phyloP scores from a whole-genome alignment of 2,329 filamentous ascomycete species.

The Fusarium sp. region DNA sequence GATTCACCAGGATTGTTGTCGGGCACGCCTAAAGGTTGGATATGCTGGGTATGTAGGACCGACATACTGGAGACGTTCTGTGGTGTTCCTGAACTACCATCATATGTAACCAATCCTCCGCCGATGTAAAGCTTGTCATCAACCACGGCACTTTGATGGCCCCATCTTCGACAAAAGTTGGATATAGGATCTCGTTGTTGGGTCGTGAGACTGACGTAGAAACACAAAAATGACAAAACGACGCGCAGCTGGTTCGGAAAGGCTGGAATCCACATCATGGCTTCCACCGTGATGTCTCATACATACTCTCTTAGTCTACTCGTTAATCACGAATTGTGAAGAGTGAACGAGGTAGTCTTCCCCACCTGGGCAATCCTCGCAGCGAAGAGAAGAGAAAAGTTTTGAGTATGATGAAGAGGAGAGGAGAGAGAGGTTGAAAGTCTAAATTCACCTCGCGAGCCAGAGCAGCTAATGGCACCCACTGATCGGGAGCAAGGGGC shows the following conservation, averaged over 20 bases:
- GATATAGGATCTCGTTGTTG: constrained; percentile 62
- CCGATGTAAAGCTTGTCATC: constrained; percentile 71
- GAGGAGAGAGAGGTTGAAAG: constrained; percentile 15
- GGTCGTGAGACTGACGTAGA: constrained; percentile 35
- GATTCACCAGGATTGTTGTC: neutral
- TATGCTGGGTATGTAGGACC: neutral
- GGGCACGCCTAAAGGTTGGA: neutral
- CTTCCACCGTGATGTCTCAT: constrained; percentile 31
- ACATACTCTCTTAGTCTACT: constrained; percentile 40
- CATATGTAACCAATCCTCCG: constrained; percentile 68
- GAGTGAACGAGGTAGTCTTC: constrained; percentile 7
- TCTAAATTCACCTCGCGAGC: constrained; percentile 5
- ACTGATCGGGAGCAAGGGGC: constrained; percentile 34
- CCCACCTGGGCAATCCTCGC: constrained; percentile 9
- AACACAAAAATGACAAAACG: constrained; percentile 36
- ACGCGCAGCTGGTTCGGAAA: constrained; percentile 31
- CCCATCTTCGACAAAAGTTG: constrained; percentile 65
- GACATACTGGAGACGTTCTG: constrained; percentile 67
- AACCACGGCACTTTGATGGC: constrained; percentile 70
- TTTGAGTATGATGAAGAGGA: constrained; percentile 16
- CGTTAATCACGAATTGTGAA: constrained; percentile 14
- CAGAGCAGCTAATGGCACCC: constrained; percentile 11
- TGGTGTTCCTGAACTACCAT: constrained; percentile 58
- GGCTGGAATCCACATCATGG: constrained; percentile 43
- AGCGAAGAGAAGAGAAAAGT: constrained; percentile 7